A percentile compares a stretch with the other conserved stretches of the same genome.
These are phyloP conservation scores for Chlorella sp. DNA, from an alignment of 139 green algal species.

Conservation along the genomic window DNA sequence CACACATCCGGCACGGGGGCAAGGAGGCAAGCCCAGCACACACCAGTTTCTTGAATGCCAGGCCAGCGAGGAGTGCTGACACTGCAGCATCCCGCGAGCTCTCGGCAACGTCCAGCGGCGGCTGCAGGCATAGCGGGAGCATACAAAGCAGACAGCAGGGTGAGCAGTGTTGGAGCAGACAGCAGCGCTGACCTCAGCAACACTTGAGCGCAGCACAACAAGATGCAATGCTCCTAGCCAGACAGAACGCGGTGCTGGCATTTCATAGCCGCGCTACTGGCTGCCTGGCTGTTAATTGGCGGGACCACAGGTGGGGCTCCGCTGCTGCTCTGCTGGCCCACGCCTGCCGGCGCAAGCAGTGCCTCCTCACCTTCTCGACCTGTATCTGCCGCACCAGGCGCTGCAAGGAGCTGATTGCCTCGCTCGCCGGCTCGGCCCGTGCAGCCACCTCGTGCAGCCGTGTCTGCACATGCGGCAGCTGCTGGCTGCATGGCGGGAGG, in stretches of 20 bases:
- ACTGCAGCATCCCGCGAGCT: neutral
- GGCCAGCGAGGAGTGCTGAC: neutral
- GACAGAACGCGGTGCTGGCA: no score
- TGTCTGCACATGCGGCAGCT: neutral
- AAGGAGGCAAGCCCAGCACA: neutral
- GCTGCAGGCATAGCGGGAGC: neutral
- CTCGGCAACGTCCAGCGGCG: neutral
- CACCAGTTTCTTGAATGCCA: neutral
- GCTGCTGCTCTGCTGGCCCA: no score
- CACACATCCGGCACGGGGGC: no score
- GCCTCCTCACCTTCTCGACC: conserved; percentile 14
- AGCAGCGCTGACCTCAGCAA: no score
- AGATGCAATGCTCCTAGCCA: no score
- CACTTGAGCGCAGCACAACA: no score
- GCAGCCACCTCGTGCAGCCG: neutral
- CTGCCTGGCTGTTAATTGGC: no score
- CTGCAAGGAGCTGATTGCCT: neutral
- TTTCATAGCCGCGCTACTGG: no score
- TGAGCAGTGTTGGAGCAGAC: neutral
- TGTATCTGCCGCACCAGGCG: neutral
- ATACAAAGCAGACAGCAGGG: neutral
- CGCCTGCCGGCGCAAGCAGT: no score
- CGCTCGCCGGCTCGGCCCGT: neutral
- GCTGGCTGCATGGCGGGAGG: neutral
- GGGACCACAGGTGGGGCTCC: no score